Percentiles rank a stretch among this genome's conserved stretches.
Evolutionary conservation across 306 rosid species (phyloP).

Genomic region (Phaseolus lunatus): DNA sequence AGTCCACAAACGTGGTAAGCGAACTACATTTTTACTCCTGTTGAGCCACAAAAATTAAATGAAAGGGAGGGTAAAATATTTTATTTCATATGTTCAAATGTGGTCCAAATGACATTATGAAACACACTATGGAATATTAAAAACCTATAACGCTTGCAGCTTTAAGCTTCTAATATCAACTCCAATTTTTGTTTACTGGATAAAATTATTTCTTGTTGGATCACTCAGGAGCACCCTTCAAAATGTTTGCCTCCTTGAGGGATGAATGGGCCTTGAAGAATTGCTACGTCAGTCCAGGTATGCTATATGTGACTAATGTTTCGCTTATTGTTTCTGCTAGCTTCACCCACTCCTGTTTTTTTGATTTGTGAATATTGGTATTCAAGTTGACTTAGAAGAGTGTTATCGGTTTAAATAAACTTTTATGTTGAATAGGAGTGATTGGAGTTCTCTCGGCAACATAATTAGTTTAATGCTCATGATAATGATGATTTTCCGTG

Average conservation of each 20-base stretch:
- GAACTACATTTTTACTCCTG: slow-evolving; percentile 3
- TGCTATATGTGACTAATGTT: slow-evolving; percentile 5
- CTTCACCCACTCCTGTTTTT: neutral
- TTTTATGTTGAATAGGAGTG: slow-evolving; percentile 13
- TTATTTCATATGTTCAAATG: neutral
- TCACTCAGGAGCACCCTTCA: slow-evolving; percentile 92
- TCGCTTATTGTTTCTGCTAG: neutral
- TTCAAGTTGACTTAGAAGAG: neutral
- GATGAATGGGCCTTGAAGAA: slow-evolving; percentile 93
- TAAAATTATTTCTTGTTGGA: slow-evolving; percentile 29
- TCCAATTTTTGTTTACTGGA: slow-evolving; percentile 37
- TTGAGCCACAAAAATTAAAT: slow-evolving; percentile 6
- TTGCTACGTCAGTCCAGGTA: slow-evolving; percentile 93
- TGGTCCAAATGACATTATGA: neutral
- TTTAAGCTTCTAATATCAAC: neutral
- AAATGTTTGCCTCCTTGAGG: slow-evolving; percentile 83
- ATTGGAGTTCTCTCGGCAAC: neutral
- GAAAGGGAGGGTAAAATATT: neutral
- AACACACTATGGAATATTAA: neutral
- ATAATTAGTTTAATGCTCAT: slow-evolving; percentile 8
- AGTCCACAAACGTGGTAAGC: neutral
- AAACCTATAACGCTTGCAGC: neutral
- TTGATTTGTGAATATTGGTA: slow-evolving; percentile 10
- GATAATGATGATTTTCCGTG: slow-evolving; percentile 33
- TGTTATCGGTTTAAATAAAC: neutral